Base-by-base conservation (phyloP, 2,329 filamentous ascomycete genomes). In the Colletotrichum abscissum region DNA sequence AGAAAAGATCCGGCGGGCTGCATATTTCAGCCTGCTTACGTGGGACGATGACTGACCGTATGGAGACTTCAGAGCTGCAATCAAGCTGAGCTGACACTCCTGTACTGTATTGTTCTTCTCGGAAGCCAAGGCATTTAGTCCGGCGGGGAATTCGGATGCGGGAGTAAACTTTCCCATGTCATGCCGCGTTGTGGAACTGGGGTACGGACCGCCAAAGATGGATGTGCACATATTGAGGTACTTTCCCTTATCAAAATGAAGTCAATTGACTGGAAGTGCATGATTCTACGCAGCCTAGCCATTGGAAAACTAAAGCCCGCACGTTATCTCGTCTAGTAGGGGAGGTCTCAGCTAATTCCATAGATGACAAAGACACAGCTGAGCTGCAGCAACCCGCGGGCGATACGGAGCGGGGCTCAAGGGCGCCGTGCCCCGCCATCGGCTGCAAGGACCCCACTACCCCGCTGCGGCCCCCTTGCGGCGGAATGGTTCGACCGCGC, bases 361-460 rank as follows among this genome's bases (percentile, higher is more conserved):
- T 42, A 16, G 16, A 42, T 49, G 8, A 49, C 42, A 49, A 49
- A 22, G 42, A 19, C 16, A 49, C 42, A 49, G 42, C 42, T 49
- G 42, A 49, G 19, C 42, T 49, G 42, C 42, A 49, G 42, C 19
- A 49, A n/a, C 19, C 42, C 42, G 16, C 19, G 19, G 42, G 42
- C 11, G 24, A 58, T 24, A 52, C 12, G 24, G 49, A 68, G 49
- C 64, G 35, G 58, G 22, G 67, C 59, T 33, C 28, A 59, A 64
- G 57, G 38, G 8, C 59, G 66, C 66, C 59, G 70, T 73, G 22
- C 59, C 65, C 70, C 70, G 66, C 67, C 55, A 56, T 65, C 70
- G 56, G 67, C 26, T 70, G 59, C 57, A 63, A 24, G 19, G 4
- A 56, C 33, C 62, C 67, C 60, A 8, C 67, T 65, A 71, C 66